Base-by-base conservation (phyloP, 441 rosid species). In the Isatis lusitanica region DNA sequence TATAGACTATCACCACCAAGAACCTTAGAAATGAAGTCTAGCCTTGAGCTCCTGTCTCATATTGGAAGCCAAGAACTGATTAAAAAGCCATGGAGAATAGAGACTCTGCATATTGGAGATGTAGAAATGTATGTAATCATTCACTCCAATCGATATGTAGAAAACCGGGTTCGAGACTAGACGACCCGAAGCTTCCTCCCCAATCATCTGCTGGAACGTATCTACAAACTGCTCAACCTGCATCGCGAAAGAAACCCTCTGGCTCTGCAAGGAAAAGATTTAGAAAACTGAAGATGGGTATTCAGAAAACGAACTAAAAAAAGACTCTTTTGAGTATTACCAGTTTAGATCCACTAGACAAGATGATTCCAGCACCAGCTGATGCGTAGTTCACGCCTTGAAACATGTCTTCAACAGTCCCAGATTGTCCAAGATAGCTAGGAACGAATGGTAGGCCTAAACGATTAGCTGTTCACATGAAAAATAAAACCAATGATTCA, bases 331-430 rank as follows among this genome's bases (percentile, higher is more conserved):
- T 12, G 65, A 58, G 69, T 66, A 53, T 61, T 83, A 94, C 97
- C 89, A 94, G 58, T 68, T 90, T 96, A 7, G 97, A 92, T 42
- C 98, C 97, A 50, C 96, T 94, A 3, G 91, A 82, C 82, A 88
- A 92, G 63, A 94, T 90, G 71, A 94, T 85, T 48, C 97, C 99
- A 42, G 97, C 97, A 65, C 86, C 97, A n/a, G 99, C 97, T 47
- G 97, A 92, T 55, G 97, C 99, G 67, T 86, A 92, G 76, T 92
- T 94, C 39, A 92, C 94, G 65, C 97, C 99, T 46, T 77, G 93
- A 73, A 87, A 80, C 96, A 92, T 88, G 39, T 81, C 86, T 61
- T 83, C 84, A 21, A 83, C 72, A 63, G 71, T 67, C 66, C 94
- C 97, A 48, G 30, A 69, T 56, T 88, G 96, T 47, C 96, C 92